A percentile compares a stretch with the other conserved stretches of the same genome.
Evolutionary conservation across 1,139 yeast species (phyloP).

Genomic region (Taphrina pruni): DNA sequence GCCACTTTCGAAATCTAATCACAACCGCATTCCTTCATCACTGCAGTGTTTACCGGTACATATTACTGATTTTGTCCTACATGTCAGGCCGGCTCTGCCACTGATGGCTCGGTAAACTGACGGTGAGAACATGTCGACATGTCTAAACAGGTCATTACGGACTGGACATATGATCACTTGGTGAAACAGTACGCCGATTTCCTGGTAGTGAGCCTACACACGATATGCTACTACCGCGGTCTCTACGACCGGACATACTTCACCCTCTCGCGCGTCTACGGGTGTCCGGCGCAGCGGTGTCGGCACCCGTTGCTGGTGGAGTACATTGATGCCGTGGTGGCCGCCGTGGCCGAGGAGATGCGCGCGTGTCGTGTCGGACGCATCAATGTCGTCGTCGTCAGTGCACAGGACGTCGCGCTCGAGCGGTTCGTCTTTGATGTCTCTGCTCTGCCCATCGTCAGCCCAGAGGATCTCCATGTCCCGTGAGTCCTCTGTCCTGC

Average conservation of each 20-base stretch:
- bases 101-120: too few relatives aligned
- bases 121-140: not conserved
- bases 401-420: constrained; percentile 47
- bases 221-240: constrained; percentile 50
- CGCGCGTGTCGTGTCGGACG: constrained; percentile 47
- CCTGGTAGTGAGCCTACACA: constrained; percentile 51
- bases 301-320: constrained; percentile 53
- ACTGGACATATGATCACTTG: constrained; percentile 33
- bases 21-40: too few relatives aligned
- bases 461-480: constrained; percentile 44
- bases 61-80: too few relatives aligned
- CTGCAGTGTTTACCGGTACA: too few relatives aligned
- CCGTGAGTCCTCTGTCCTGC: constrained; percentile 37
- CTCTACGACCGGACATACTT: constrained; percentile 53
- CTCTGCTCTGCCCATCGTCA: constrained; percentile 48
- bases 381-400: constrained; percentile 49
- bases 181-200: constrained; percentile 47
- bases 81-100: too few relatives aligned
- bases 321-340: constrained; percentile 52
- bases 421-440: constrained; percentile 52
- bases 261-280: constrained; percentile 50
- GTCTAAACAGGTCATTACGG: constrained; percentile 18
- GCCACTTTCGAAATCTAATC: too few relatives aligned
- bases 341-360: constrained; percentile 48
- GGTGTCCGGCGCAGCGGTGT: constrained; percentile 51